These are phyloP conservation scores for Penicillium odoratum DNA, from an alignment of 495 filamentous ascomycete genomes.

Conservation along the genomic window DNA sequence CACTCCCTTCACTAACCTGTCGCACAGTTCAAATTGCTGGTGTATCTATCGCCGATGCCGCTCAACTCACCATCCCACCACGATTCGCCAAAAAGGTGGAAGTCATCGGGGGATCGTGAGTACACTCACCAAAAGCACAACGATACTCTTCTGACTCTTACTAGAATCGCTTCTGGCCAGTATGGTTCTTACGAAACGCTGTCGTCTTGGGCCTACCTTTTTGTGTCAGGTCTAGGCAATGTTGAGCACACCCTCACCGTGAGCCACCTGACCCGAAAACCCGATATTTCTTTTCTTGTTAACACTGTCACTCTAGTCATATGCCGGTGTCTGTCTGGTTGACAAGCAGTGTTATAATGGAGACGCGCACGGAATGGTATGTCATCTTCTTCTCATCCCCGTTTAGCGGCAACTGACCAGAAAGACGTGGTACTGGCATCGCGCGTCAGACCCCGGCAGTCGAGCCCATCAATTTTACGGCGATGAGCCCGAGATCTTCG, in stretches of 20 bases:
- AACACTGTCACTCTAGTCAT: slow-evolving; percentile 36
- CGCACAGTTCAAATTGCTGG: slow-evolving; percentile 54
- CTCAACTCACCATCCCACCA: slow-evolving; percentile 52
- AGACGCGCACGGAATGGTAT: slow-evolving; percentile 33
- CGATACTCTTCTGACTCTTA: neutral
- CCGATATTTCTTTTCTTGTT: neutral
- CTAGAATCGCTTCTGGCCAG: slow-evolving; percentile 49
- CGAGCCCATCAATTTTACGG: slow-evolving; percentile 53
- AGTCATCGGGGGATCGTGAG: slow-evolving; percentile 62
- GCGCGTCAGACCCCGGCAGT: slow-evolving; percentile 58
- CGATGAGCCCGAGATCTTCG: slow-evolving; percentile 58
- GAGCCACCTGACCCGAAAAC: neutral
- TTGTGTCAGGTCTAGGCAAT: slow-evolving; percentile 61
- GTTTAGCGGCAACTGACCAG: slow-evolving; percentile 7
- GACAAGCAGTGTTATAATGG: slow-evolving; percentile 60
- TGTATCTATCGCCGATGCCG: slow-evolving; percentile 52
- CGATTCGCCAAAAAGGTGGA: slow-evolving; percentile 57
- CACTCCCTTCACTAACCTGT: slow-evolving; percentile 6
- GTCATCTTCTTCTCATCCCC: neutral
- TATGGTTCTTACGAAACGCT: slow-evolving; percentile 66
- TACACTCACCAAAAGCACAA: neutral
- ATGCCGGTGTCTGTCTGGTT: slow-evolving; percentile 60
- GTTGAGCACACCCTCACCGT: slow-evolving; percentile 62
- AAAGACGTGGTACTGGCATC: slow-evolving; percentile 65
- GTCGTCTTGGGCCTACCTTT: slow-evolving; percentile 56